phyloP scores from a whole-genome alignment of 352 stramenopile genomes.

The Pythium biforme region DNA sequence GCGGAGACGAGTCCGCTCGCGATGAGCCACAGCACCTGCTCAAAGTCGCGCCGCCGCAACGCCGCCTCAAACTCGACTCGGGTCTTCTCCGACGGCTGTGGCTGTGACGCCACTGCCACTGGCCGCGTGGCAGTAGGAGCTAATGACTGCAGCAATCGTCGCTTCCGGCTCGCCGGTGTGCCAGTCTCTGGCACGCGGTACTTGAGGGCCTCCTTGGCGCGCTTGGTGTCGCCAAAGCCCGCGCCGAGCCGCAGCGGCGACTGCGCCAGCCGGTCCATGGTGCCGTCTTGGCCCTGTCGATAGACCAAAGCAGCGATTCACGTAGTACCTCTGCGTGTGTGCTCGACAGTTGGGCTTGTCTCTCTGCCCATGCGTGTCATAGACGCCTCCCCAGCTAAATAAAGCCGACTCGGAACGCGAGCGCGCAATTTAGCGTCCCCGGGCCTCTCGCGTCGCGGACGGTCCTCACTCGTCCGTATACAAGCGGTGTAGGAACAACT shows the following conservation, averaged over 20 bases:
- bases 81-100: slow-evolving; percentile 9
- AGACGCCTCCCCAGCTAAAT: no score
- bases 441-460: not conserved
- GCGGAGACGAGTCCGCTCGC: slow-evolving; percentile 47
- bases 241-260: slow-evolving; percentile 17
- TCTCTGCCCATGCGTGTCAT: no score
- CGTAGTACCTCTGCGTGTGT: no score
- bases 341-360: not conserved
- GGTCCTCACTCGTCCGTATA: no score
- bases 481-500: no score
- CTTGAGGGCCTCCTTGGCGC: slow-evolving; percentile 4
- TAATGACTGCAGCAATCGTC: slow-evolving; percentile 10
- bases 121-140: not conserved
- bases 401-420: no score
- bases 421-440: no score
- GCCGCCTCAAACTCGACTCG: slow-evolving; percentile 48
- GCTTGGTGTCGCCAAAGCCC: slow-evolving; percentile 3
- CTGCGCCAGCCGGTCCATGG: slow-evolving; percentile 25
- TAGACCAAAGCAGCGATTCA: no score
- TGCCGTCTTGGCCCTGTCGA: not conserved
- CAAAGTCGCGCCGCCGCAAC: slow-evolving; percentile 58
- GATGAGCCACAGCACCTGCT: slow-evolving; percentile 67
- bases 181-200: slow-evolving; percentile 6
- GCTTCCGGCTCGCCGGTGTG: slow-evolving; percentile 11
- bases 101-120: not conserved